Evolutionary conservation across 2,329 filamentous ascomycete genomes (phyloP), one percentile per base, ranked within the genome.

Genomic region (Ceratocystis variospora): DNA sequence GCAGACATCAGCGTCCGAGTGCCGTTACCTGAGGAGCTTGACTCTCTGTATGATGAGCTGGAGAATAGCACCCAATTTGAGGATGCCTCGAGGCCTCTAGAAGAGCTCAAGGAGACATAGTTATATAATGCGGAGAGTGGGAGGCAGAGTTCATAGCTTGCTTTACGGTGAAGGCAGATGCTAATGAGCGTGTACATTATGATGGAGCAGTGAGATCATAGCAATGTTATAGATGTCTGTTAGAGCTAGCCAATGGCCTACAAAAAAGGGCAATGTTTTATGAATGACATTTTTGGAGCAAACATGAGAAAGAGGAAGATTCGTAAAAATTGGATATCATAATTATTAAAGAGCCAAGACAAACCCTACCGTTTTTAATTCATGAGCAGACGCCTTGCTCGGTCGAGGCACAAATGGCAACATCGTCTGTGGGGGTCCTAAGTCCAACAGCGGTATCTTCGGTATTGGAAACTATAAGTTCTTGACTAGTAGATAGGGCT

Each of bases 21-120:
- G 31, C 55, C 55, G 28, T n/a, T 59, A 15, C 55, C 55, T 25
- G 61, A 63, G n/a, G 61, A 63, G n/a, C 41, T 63, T 25, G 61
- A 63, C 50, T 33, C 46, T 17, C 15, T 63, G 61, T 63, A 63
- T 22, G 61, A 63, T 59, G 12, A 59, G 28, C 33, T 59, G 15
- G 8, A 25, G 12, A 63, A 63, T 8, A 41, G 33, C 12, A 46
- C 17, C 22, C 66, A 63, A 45, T 66, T n/a, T 48, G 25, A 62
- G 3, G 65, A 33, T 59, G 64, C 8, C 28, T 46, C 62, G 41
- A 59, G 44, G 55, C 55, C 55, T 7, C 7, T 33, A 31, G 55
- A 31, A n/a, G 55, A 59, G 55, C 55, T 37, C 2, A n/a, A n/a
- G 12, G 55, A 59, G 28, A 59, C 19, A 31, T 31, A 59, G 55